Conservation (phyloP, 2,329 filamentous ascomycete species). For the Capronia coronata region DNA sequence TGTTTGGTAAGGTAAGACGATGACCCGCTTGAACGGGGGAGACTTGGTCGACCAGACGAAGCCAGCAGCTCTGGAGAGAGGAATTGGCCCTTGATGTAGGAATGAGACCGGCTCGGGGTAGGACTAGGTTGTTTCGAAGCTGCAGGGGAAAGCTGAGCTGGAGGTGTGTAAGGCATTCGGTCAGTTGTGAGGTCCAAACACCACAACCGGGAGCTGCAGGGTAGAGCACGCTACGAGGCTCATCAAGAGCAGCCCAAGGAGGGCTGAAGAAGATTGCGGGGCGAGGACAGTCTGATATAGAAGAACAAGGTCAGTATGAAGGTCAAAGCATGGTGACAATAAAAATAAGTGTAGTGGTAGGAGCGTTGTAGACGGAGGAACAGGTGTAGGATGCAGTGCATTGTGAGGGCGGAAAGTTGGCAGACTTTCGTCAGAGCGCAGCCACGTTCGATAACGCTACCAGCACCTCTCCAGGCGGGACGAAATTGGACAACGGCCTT, state of each 20-base stretch:
- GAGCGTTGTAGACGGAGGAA: slow-evolving; percentile 17
- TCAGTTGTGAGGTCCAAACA: slow-evolving; percentile 20
- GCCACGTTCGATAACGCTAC: slow-evolving; percentile 4
- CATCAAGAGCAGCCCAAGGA: slow-evolving; percentile 26
- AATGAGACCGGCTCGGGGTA: slow-evolving; percentile 45
- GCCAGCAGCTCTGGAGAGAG: slow-evolving; percentile 30
- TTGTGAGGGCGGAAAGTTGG: slow-evolving; percentile 6
- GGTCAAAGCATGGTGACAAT: slow-evolving; percentile 22
- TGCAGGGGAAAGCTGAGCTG: slow-evolving; percentile 51
- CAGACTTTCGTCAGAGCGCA: slow-evolving; percentile 12
- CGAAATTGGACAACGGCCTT: slow-evolving; percentile 8
- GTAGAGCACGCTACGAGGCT: slow-evolving; percentile 20
- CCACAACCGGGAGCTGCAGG: slow-evolving; percentile 20
- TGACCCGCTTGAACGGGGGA: slow-evolving; percentile 53
- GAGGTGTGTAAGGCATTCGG: slow-evolving; percentile 49
- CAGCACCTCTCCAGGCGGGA: background rate
- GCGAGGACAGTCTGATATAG: slow-evolving; percentile 16
- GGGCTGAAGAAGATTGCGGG: slow-evolving; percentile 11
- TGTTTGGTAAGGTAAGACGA: slow-evolving; percentile 57
- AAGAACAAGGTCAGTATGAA: slow-evolving; percentile 12
- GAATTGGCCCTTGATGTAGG: slow-evolving; percentile 36
- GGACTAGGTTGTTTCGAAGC: slow-evolving; percentile 50
- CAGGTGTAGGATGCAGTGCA: background rate
- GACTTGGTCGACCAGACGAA: slow-evolving; percentile 40
- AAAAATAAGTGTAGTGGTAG: slow-evolving; percentile 20